Percentiles rank a stretch among this genome's conserved stretches.
phyloP scores from a whole-genome alignment of 768 basidiomycete genomes.

The Tephrocybe rancida region DNA sequence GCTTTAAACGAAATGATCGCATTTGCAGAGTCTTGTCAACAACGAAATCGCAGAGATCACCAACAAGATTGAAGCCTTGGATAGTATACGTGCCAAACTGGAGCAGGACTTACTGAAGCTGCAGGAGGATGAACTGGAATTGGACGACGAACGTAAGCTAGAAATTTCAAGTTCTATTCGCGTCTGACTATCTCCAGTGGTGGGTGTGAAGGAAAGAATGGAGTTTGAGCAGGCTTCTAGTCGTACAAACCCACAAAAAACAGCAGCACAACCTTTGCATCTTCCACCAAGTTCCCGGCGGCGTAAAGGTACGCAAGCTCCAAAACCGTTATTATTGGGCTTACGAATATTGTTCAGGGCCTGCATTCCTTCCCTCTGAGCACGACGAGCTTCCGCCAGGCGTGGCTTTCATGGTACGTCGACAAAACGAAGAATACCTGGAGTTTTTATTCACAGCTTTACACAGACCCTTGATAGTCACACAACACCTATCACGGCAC shows the following conservation, averaged over 20 bases:
- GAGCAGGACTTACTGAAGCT: slow-evolving; percentile 83
- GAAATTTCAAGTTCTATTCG: not conserved
- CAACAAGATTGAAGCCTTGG: slow-evolving; percentile 84
- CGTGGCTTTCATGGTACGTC: slow-evolving; percentile 91
- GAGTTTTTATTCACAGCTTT: not conserved
- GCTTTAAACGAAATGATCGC: slow-evolving; percentile 3
- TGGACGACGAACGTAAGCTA: slow-evolving; percentile 91
- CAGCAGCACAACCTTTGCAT: slow-evolving; percentile 41
- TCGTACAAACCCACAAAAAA: slow-evolving; percentile 27
- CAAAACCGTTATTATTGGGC: not conserved
- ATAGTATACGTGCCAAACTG: slow-evolving; percentile 76
- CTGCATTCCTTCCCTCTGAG: slow-evolving; percentile 95
- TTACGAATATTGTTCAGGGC: slow-evolving; percentile 50
- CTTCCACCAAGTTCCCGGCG: slow-evolving; percentile 65
- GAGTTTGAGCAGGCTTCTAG: slow-evolving; percentile 61
- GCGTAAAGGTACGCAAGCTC: slow-evolving; percentile 55
- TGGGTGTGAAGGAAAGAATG: slow-evolving; percentile 86
- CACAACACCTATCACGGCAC: slow-evolving; percentile 76
- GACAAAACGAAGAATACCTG: not conserved
- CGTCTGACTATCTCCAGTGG: slow-evolving; percentile 52
- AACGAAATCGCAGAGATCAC: slow-evolving; percentile 90
- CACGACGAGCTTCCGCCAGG: slow-evolving; percentile 94
- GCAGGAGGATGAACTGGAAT: slow-evolving; percentile 93
- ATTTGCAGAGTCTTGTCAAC: slow-evolving; percentile 73
- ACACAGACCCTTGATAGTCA: slow-evolving; percentile 80